Evolutionary conservation across 352 stramenopile species (phyloP), one percentile per base, ranked within the genome.

Genomic region (Globisporangium radiosum): DNA sequence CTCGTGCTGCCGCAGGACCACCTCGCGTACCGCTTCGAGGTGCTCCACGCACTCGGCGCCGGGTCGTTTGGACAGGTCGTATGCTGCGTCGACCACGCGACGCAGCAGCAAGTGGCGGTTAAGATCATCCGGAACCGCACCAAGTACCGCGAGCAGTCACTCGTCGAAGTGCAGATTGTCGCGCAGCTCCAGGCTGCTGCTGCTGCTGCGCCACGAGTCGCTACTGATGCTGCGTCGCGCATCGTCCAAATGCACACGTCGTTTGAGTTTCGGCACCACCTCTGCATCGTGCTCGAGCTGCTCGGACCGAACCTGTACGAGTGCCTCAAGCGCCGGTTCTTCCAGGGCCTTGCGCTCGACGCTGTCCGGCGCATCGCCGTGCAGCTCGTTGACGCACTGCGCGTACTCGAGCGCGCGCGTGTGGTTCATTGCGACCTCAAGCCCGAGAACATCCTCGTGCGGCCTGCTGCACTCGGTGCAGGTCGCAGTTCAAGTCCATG

Each of bases 61-160:
- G 97, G 97, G 3, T 98, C 96, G 1, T 99, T 99, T 72, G 97
- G 97, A 1, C 97, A 99, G 80, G 97, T 99, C 19, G 97, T 99
- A 37, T 81, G 88, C 59, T 99, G 96, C 65, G 62, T 95, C 10
- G 85, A 98, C 58, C 82, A 90, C 48, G 61, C 82, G 60, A 91
- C 78, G 7, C 71, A 91, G 47, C 68, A 78, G 45, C 87, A 97
- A 14, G 94, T 99, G 2, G 95, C 95, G 0, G 89, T 98, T 61
- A 99, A 99, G 76, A 98, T 99, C 62, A 98, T 99, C 54, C 98
- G 98, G 70, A 98, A 93, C 64, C 97, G 96, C 57, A 89, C 89
- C 53, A 93, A 95, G 48, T 99, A 99, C 72, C 81, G 91, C 17
- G 78, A 98, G 64, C 97, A 99, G 65, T 96, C 96, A 9, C 85